These are phyloP conservation scores for Komagataella pastoris DNA, from an alignment of 805 yeast genomes.

Conservation along the genomic window DNA sequence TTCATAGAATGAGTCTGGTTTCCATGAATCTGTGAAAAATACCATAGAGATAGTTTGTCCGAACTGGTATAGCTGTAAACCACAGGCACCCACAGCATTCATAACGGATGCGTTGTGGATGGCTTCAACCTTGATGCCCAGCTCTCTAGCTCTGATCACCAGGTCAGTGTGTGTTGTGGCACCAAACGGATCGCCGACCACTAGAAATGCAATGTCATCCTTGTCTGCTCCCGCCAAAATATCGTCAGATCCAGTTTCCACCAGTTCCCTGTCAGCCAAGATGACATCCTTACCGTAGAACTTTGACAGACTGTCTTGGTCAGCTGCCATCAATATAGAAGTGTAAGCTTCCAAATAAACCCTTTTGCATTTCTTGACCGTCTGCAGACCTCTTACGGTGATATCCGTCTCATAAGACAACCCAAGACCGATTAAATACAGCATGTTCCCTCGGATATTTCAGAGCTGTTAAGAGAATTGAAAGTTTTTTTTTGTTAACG, in stretches of 20 bases:
- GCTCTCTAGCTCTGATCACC: slow-evolving; percentile 81
- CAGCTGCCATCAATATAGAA: slow-evolving; percentile 89
- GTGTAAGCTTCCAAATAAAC: slow-evolving; percentile 96
- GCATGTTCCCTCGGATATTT: slow-evolving; percentile 31
- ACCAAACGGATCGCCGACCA: slow-evolving; percentile 96
- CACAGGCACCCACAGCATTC: slow-evolving; percentile 98
- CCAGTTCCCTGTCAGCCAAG: slow-evolving; percentile 89
- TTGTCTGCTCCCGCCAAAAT: slow-evolving; percentile 65
- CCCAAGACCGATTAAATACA: slow-evolving; percentile 86
- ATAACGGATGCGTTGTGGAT: slow-evolving; percentile 94
- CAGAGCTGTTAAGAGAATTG: neutral
- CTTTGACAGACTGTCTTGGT: slow-evolving; percentile 56
- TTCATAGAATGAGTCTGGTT: slow-evolving; percentile 89
- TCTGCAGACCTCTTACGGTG: slow-evolving; percentile 87
- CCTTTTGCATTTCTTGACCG: slow-evolving; percentile 69
- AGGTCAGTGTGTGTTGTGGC: slow-evolving; percentile 97
- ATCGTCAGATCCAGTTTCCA: slow-evolving; percentile 77
- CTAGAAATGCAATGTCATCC: slow-evolving; percentile 86
- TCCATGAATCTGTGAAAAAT: slow-evolving; percentile 90
- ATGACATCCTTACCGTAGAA: slow-evolving; percentile 79
- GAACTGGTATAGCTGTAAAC: slow-evolving; percentile 84
- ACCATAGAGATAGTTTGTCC: slow-evolving; percentile 97
- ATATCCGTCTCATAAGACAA: slow-evolving; percentile 81
- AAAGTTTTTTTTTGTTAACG: neutral
- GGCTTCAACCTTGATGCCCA: slow-evolving; percentile 62